Evolutionary conservation across 2,329 filamentous ascomycete genomes (phyloP).

Genomic region (Fusarium keratoplasticum): DNA sequence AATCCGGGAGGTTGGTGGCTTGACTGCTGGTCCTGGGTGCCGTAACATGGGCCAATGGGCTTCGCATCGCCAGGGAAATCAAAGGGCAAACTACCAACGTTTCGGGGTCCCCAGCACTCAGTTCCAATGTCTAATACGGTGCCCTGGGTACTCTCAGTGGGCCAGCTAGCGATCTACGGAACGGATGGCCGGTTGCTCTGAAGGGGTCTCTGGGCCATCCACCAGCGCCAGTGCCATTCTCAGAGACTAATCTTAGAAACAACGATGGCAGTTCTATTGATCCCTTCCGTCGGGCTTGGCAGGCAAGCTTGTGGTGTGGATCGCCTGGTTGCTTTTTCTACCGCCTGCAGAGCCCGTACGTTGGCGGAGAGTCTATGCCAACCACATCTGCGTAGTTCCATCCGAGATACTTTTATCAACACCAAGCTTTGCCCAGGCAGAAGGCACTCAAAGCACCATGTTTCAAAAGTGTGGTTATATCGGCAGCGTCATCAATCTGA

Average conservation of each 20-base stretch:
- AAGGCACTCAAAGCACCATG: background rate
- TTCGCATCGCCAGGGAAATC: background rate
- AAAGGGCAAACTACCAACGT: background rate
- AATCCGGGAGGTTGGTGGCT: background rate
- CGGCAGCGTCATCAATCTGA: background rate
- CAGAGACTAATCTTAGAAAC: background rate
- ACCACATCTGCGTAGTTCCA: background rate
- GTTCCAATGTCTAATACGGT: background rate
- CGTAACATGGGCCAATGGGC: background rate
- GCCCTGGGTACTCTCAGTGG: background rate
- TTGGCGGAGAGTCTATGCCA: background rate
- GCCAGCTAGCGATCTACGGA: background rate
- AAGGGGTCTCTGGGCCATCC: background rate
- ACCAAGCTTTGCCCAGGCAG: background rate
- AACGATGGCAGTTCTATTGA: background rate
- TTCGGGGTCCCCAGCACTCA: background rate
- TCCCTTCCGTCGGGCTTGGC: background rate
- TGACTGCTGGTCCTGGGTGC: background rate
- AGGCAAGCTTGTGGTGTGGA: background rate
- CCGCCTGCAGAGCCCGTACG: background rate
- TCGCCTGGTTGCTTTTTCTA: background rate
- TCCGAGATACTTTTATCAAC: background rate
- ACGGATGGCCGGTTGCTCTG: background rate
- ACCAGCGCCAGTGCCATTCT: background rate
- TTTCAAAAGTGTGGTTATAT: background rate